Base-by-base conservation (phyloP, 192 early-diverging fungal species). In the Phlyctochytrium arcticum region DNA sequence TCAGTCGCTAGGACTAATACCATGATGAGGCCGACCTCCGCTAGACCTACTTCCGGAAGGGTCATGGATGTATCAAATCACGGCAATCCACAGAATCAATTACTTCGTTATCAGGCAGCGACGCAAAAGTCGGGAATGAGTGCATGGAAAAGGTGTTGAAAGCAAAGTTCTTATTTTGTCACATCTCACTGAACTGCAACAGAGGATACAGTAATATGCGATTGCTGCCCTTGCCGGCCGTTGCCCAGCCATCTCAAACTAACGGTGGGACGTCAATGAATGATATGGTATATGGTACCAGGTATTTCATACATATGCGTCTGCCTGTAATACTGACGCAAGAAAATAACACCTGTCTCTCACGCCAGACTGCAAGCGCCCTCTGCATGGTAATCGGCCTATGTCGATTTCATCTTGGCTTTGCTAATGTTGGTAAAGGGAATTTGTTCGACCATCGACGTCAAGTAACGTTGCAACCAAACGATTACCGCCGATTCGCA, bases 281-380 rank as follows among this genome's bases (percentile, higher is more conserved):
- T 34, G 74, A 75, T 62, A 67, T 67, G 51, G 46, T 75, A 15
- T 70, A 68, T 44, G 74, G 74, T 12, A 75, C 74, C 6, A 75
- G 74, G 65, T 75, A 21, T 6, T 63, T 3, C 27, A 49, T 60
- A 9, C 5, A 66, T n/a, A n/a, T n/a, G n/a, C n/a, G n/a, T n/a
- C n/a, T n/a, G n/a, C n/a, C n/a, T n/a, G n/a, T n/a, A n/a, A n/a
- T n/a, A n/a, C n/a, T n/a, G n/a, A n/a, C n/a, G n/a, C n/a, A n/a
- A n/a, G n/a, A n/a, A n/a, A n/a, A n/a, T n/a, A n/a, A n/a, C n/a
- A n/a, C n/a, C n/a, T n/a, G n/a, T n/a, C n/a, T n/a, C n/a, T n/a
- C n/a, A n/a, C n/a, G n/a, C n/a, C n/a, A n/a, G n/a, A n/a, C n/a
- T n/a, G n/a, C n/a, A n/a, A n/a, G n/a, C n/a, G n/a, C n/a, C n/a